Conservation (phyloP, 345 rosid species). For the Psidium guajava region DNA sequence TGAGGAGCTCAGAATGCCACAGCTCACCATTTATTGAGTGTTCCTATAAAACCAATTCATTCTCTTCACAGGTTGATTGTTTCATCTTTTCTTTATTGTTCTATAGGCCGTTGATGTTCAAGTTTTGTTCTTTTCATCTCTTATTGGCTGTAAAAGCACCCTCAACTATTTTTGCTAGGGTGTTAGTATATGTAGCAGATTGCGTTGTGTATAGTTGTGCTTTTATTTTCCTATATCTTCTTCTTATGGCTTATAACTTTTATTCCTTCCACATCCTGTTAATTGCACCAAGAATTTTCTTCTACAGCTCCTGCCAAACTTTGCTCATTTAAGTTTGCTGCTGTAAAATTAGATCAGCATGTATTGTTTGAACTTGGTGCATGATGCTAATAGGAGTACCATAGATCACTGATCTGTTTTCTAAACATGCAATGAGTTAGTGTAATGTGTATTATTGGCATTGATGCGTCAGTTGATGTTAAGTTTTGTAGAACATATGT, state of each 20-base stretch:
- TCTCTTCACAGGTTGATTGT: not conserved
- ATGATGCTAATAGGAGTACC: not conserved
- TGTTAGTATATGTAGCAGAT: not conserved
- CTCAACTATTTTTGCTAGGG: not conserved
- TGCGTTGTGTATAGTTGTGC: not conserved
- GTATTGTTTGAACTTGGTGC: not conserved
- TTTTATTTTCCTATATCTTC: not conserved
- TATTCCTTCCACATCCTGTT: not conserved
- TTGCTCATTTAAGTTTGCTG: not conserved
- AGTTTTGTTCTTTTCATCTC: not conserved
- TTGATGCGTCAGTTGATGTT: not conserved
- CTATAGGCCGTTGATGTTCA: not conserved
- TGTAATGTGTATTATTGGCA: not conserved
- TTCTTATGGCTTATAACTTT: not conserved
- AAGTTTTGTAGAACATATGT: not conserved
- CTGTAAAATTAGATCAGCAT: not conserved
- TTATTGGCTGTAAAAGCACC: not conserved
- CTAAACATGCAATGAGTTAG: not conserved
- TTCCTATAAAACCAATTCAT: not conserved
- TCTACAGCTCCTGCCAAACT: not conserved
- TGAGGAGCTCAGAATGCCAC: not conserved
- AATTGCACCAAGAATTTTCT: not conserved
- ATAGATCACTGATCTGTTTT: not conserved
- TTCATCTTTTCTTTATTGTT: not conserved
- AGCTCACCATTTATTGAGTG: not conserved